Evolutionary conservation across 1,284 basidiomycete species (phyloP).

Genomic region (Farysia itapuensis): DNA sequence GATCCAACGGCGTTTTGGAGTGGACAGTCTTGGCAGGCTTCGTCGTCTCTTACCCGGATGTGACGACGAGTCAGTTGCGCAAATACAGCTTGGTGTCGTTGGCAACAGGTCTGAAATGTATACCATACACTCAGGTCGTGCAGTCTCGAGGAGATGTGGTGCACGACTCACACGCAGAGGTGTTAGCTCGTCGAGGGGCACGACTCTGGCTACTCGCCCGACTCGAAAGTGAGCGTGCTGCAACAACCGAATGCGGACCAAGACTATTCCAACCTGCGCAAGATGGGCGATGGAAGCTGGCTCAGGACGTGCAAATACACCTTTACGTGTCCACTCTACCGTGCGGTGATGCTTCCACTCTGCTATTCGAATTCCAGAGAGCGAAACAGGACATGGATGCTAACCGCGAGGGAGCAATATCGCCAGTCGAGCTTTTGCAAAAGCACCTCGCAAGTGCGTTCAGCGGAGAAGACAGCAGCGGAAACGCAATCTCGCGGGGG

Average conservation of each 20-base stretch:
- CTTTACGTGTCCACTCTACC: slow-evolving; percentile 89
- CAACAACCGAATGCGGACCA: neutral
- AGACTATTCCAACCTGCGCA: slow-evolving; percentile 5
- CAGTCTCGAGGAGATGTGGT: slow-evolving; percentile 72
- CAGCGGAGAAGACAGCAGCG: neutral
- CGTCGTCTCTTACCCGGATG: slow-evolving; percentile 10
- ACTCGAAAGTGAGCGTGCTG: slow-evolving; percentile 56
- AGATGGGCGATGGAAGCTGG: slow-evolving; percentile 65
- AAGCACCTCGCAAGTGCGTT: neutral
- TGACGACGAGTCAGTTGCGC: neutral
- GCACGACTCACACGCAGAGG: slow-evolving; percentile 88
- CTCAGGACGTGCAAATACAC: slow-evolving; percentile 65
- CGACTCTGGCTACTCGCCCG: slow-evolving; percentile 80
- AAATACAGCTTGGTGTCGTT: slow-evolving; percentile 65
- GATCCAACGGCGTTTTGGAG: slow-evolving; percentile 29
- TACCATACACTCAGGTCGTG: slow-evolving; percentile 71
- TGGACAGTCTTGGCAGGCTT: slow-evolving; percentile 46
- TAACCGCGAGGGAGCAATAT: neutral
- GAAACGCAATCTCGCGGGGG: neutral
- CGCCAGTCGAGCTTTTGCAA: neutral
- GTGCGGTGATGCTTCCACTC: slow-evolving; percentile 61
- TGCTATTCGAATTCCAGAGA: slow-evolving; percentile 25
- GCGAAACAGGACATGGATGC: slow-evolving; percentile 13
- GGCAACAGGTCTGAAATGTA: slow-evolving; percentile 83
- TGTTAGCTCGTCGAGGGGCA: slow-evolving; percentile 77